A percentile compares a stretch with the other conserved stretches of the same genome.
Conservation (phyloP, 108 stramenopile species). For the Pseudonitzschia pungens region DNA sequence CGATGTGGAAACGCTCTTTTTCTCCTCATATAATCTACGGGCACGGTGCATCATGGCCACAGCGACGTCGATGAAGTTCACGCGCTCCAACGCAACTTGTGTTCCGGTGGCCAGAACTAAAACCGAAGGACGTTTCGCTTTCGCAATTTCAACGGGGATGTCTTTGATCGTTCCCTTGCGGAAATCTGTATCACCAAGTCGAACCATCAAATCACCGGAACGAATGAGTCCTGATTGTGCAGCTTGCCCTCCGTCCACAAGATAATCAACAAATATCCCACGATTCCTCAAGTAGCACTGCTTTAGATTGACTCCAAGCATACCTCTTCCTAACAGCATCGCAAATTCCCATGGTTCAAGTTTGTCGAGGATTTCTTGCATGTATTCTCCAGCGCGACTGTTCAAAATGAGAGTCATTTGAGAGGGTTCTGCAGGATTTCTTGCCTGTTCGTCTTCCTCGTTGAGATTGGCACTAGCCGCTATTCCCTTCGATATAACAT, state of each 20-base stretch:
- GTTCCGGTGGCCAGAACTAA: conserved; percentile 58
- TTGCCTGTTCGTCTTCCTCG: background rate
- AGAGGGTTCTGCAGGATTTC: conserved; percentile 23
- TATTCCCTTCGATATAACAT: background rate
- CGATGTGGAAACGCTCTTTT: conserved; percentile 12
- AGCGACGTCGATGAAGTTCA: conserved; percentile 55
- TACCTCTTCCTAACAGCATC: conserved; percentile 75
- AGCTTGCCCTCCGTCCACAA: conserved; percentile 74
- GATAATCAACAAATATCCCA: conserved; percentile 79
- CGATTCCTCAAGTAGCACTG: conserved; percentile 73
- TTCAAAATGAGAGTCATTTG: conserved; percentile 51
- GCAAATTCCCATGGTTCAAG: conserved; percentile 65
- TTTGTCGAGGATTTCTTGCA: conserved; percentile 49
- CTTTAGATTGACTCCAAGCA: conserved; percentile 78
- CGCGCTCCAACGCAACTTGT: conserved; percentile 44
- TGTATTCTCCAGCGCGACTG: conserved; percentile 43
- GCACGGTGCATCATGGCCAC: conserved; percentile 51
- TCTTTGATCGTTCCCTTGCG: conserved; percentile 67
- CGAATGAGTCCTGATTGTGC: conserved; percentile 62
- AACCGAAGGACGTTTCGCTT: conserved; percentile 56
- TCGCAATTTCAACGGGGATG: conserved; percentile 63
- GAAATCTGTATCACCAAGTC: conserved; percentile 68
- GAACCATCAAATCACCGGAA: conserved; percentile 64
- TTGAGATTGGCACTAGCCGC: conserved; percentile 13
- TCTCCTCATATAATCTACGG: conserved; percentile 23